Evolutionary conservation across 2,329 filamentous ascomycete species (phyloP), one percentile per base, ranked within the genome.

Genomic region (Trichoderma sp.): DNA sequence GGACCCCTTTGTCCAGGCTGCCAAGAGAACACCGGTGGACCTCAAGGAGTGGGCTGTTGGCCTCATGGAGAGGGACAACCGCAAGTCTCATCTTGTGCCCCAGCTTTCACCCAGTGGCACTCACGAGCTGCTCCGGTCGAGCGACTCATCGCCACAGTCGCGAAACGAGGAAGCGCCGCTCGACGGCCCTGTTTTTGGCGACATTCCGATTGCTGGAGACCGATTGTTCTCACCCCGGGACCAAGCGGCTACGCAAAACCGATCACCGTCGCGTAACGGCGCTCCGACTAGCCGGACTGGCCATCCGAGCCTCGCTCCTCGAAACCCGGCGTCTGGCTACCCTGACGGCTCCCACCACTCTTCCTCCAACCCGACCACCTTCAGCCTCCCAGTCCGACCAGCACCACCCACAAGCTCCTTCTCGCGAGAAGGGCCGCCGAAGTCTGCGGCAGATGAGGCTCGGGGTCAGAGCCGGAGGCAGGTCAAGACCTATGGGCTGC

Each of bases 21-120:
- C 95, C 56, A 98, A 98, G 81, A 88, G 94, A 71, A 99, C 95
- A 1, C 95, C 95, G 0, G 95, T 99, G 58, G 90, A 99, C 75
- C 84, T 99, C 41, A 88, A 91, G 76, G 91, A 93, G 68, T 99
- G 95, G 95, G 94, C 95, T 24, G 88, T 96, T 56, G 89, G 91
- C 72, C 86, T 98, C 82, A 94, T 98, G 87, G 93, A 97, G 75
- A 88, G 90, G 71, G 91, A 97, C 77, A 97, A 97, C 78, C 91
- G 95, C 75, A 97, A 96, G 78, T 97, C 93, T 30, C 94, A 97
- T 75, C 85, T 97, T 44, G 91, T 89, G 17, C 92, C 93, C 41
- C 89, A 91, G 72, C 82, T 91, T 48, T 91, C 90, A 12, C 92
- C 93, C 1, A 51, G 60, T 3, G 60, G 60, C 24, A 92, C 91